Conservation (phyloP, 2,329 filamentous ascomycete species). For the Alternaria longipes region DNA sequence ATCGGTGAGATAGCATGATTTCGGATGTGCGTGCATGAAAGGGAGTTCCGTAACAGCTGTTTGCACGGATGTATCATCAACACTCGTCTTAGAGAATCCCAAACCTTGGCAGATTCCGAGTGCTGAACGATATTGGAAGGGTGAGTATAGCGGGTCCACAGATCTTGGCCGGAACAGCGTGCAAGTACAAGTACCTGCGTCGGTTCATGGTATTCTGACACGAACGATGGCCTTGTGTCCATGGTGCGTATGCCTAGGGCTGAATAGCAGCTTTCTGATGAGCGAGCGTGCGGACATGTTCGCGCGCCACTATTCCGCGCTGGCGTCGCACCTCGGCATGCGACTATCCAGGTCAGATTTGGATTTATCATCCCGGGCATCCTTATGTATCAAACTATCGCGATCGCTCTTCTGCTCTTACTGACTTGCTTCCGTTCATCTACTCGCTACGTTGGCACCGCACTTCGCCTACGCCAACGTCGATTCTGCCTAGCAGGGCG, state of each 20-base stretch:
- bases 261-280: not conserved
- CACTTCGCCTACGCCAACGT: not conserved
- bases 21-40: not conserved
- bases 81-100: not conserved
- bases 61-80: not conserved
- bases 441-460: not conserved
- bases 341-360: not conserved
- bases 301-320: slow-evolving; percentile 2
- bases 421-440: not conserved
- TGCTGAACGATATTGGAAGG: slow-evolving; percentile 1
- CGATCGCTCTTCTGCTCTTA: not conserved
- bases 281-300: not conserved
- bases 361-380: not conserved
- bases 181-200: not conserved
- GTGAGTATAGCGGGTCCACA: not conserved
- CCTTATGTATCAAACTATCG: not conserved
- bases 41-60: not conserved
- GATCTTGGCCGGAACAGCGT: not conserved
- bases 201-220: not conserved
- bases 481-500: not conserved
- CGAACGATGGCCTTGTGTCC: not conserved
- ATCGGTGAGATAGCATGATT: not conserved
- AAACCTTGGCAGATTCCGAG: not conserved
- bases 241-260: not conserved
- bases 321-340: not conserved